phyloP scores from a whole-genome alignment of 345 rosid species.

The Clarkia xantiana region DNA sequence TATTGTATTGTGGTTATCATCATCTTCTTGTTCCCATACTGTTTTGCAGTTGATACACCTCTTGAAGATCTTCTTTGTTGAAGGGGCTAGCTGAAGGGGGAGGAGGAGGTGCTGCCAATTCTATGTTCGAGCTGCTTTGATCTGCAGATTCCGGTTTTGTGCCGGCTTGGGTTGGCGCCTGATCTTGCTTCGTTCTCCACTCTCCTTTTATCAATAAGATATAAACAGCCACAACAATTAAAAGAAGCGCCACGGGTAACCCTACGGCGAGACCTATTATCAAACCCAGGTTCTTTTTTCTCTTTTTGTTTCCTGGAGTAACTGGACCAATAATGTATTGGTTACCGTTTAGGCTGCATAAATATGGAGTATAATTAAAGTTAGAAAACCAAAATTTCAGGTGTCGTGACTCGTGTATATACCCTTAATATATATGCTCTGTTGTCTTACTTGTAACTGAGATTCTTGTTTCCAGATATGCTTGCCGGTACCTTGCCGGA shows the following conservation, averaged over 20 bases:
- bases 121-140: background rate
- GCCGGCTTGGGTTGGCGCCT: background rate
- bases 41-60: no score
- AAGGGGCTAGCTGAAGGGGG: no score
- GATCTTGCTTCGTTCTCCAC: background rate
- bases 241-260: conserved; percentile 1
- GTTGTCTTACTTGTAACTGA: background rate
- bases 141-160: background rate
- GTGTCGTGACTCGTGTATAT: no score
- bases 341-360: background rate
- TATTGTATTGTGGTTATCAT: no score
- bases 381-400: no score
- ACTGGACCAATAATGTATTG: background rate
- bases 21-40: no score
- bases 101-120: no score
- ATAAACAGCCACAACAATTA: background rate
- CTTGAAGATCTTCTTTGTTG: no score
- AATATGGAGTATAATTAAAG: no score
- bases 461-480: no score
- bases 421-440: no score
- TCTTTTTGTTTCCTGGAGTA: background rate
- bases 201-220: background rate
- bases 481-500: no score
- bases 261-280: conserved; percentile 3
- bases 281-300: conserved; percentile 4